phyloP scores from a whole-genome alignment of 2,329 filamentous ascomycete species.

The Colletotrichum tofieldiae region DNA sequence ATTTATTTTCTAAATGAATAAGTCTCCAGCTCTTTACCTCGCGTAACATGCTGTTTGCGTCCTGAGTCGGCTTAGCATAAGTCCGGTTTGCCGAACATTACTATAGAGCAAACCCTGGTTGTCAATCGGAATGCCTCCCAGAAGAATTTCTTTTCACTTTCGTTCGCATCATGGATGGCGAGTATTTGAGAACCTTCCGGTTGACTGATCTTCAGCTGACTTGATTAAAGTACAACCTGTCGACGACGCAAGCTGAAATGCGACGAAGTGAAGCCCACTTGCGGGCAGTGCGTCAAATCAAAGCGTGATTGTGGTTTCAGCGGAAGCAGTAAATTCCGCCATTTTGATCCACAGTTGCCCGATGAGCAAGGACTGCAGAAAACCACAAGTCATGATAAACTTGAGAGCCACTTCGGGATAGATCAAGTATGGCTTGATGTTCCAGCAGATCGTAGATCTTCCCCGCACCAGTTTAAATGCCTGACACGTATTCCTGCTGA shows the following conservation, averaged over 20 bases:
- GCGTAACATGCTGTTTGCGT: too few species aligned
- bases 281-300: conserved; percentile 45
- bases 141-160: neutral
- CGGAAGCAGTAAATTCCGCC: conserved; percentile 11
- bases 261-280: conserved; percentile 46
- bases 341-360: conserved; percentile 1
- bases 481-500: neutral
- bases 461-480: too few species aligned
- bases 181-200: neutral
- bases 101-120: neutral
- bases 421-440: conserved; percentile 17
- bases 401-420: neutral
- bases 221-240: neutral
- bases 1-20: too few species aligned
- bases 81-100: too few species aligned
- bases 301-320: conserved; percentile 31
- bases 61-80: too few species aligned
- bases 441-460: neutral
- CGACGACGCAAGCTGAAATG: conserved; percentile 48
- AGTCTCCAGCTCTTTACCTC: too few species aligned
- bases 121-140: neutral
- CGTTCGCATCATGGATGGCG: conserved; percentile 31
- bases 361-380: neutral
- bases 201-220: conserved; percentile 10
- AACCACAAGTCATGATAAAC: neutral